These are phyloP conservation scores for Ophiocordyceps sinensis DNA, from an alignment of 2,329 filamentous ascomycete species.

Conservation along the genomic window DNA sequence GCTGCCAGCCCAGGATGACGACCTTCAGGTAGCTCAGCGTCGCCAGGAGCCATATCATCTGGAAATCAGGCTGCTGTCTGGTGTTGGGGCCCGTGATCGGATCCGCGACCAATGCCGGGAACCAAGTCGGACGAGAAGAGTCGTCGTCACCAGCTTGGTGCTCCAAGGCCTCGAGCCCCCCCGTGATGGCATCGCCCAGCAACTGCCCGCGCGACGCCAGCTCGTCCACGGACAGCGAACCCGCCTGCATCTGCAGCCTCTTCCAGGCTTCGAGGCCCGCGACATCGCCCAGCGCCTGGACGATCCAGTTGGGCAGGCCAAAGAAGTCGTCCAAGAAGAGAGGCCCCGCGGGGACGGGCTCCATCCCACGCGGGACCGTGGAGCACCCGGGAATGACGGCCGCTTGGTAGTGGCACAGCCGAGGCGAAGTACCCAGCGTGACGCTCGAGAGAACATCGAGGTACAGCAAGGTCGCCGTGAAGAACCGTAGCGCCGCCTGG, in stretches of 20 bases:
- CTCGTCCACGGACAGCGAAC: slow-evolving; percentile 29
- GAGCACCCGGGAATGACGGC: slow-evolving; percentile 20
- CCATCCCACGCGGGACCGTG: slow-evolving; percentile 4
- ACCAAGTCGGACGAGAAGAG: neutral
- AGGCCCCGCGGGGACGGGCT: slow-evolving; percentile 11
- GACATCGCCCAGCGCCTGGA: slow-evolving; percentile 39
- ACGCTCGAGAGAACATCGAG: slow-evolving; percentile 36
- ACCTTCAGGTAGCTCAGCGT: slow-evolving; percentile 31
- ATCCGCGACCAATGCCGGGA: slow-evolving; percentile 5
- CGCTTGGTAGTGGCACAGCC: slow-evolving; percentile 25
- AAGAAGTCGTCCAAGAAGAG: slow-evolving; percentile 35
- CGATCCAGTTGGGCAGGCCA: slow-evolving; percentile 42
- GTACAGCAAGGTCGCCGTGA: slow-evolving; percentile 29
- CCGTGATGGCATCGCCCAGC: slow-evolving; percentile 23
- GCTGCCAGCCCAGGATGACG: slow-evolving; percentile 36
- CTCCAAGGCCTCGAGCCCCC: slow-evolving; percentile 16
- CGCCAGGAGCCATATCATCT: slow-evolving; percentile 33
- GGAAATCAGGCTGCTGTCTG: slow-evolving; percentile 12
- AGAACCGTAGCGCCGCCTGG: slow-evolving; percentile 33
- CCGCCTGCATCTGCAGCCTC: slow-evolving; percentile 25
- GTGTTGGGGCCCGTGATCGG: slow-evolving; percentile 8
- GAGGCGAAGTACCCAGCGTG: slow-evolving; percentile 25
- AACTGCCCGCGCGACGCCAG: slow-evolving; percentile 28
- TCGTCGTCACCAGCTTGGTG: slow-evolving; percentile 2
- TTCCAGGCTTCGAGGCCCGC: slow-evolving; percentile 41